Conservation (phyloP, 352 stramenopile species). For the Phytophthora brassicae region DNA sequence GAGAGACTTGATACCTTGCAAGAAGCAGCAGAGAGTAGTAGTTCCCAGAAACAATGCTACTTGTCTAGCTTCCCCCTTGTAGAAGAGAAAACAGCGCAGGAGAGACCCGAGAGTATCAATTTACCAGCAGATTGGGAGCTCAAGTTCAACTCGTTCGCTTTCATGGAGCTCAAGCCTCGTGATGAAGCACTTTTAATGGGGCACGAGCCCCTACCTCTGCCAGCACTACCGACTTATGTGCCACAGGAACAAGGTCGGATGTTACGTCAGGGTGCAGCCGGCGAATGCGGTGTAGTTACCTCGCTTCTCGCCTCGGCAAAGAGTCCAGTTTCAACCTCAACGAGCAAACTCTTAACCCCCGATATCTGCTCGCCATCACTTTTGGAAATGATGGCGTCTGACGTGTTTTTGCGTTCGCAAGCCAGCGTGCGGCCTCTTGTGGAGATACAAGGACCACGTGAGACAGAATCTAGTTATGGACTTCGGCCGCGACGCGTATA, state of each 20-base stretch:
- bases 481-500: slow-evolving; percentile 57
- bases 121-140: slow-evolving; percentile 47
- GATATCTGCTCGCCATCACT: slow-evolving; percentile 26
- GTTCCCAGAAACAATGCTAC: slow-evolving; percentile 16
- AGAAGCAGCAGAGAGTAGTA: slow-evolving; percentile 1
- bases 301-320: slow-evolving; percentile 6
- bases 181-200: slow-evolving; percentile 71
- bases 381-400: slow-evolving; percentile 44
- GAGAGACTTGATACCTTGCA: background rate
- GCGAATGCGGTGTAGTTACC: slow-evolving; percentile 40
- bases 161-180: slow-evolving; percentile 62
- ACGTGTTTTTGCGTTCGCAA: slow-evolving; percentile 54
- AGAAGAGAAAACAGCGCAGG: slow-evolving; percentile 51
- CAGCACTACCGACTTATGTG: slow-evolving; percentile 63
- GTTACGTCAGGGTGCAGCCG: slow-evolving; percentile 46
- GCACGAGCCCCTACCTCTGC: slow-evolving; percentile 55
- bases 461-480: slow-evolving; percentile 52
- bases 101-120: slow-evolving; percentile 36
- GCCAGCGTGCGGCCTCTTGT: slow-evolving; percentile 56
- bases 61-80: slow-evolving; percentile 65
- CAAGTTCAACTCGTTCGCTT: slow-evolving; percentile 53
- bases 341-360: background rate
- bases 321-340: background rate
- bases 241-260: slow-evolving; percentile 43
- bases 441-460: slow-evolving; percentile 33